Evolutionary conservation across 768 basidiomycete genomes (phyloP), one percentile per base, ranked within the genome.

Genomic region (Glaciozyma antarctica): DNA sequence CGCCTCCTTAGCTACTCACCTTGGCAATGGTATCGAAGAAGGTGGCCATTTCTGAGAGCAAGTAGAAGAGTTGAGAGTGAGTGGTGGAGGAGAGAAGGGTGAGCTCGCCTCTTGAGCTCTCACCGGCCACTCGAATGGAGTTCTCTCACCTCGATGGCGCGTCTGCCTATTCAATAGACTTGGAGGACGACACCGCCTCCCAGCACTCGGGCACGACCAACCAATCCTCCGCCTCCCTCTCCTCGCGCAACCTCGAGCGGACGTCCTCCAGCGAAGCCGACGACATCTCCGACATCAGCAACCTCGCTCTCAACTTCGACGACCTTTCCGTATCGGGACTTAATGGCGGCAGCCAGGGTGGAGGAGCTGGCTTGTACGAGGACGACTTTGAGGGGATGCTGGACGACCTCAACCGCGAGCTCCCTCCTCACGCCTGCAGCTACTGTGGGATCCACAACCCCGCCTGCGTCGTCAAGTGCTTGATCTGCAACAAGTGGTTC

Each of bases 361-460:
- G 38, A 5, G 26, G 34, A 12, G 64, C 70, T 12, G 66, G 65
- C 52, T 19, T 68, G 58, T 71, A 71, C 62, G 87, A 90, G 64
- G 90, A 92, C 61, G 91, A 94, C 74, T 90, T 92, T 69, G 89
- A 93, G 76, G 87, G 84, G 10, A 88, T 90, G 53, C 79, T 94
- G 47, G 91, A 93, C 66, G 91, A 93, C 75, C 75, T 91, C 73
- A 92, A 90, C 77, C 88, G 89, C 69, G 89, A 92, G 78, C 76
- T 93, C 58, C 90, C 90, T 3, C 84, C 87, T 15, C 94, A 97
- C 77, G 94, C 94, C 13, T 97, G 93, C 88, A 95, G 94, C 75
- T 99, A 99, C 74, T 99, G 95, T 73, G 95, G 95, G 28, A 97
- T 98, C 51, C 94, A 98, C 78, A 91, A 90, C 55, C 93, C 95